Percentiles rank a stretch among this genome's conserved stretches.
These are phyloP conservation scores for Pythium monospermum DNA, from an alignment of 352 stramenopile species.

Conservation along the genomic window DNA sequence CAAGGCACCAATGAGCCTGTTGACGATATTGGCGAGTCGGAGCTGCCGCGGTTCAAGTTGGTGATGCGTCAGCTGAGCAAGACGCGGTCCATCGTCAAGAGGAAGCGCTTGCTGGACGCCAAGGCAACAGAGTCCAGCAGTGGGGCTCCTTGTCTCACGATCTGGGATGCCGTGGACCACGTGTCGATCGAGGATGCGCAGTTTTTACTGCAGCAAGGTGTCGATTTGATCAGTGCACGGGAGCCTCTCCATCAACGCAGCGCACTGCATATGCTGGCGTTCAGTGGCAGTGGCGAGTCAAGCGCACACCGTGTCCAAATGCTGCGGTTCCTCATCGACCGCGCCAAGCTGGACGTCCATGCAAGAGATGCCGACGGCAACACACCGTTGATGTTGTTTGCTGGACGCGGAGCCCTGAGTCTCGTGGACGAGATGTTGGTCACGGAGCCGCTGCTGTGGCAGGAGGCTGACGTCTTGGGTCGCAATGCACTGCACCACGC, in stretches of 20 bases:
- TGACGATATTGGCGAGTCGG: constrained; percentile 47
- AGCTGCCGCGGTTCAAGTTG: constrained; percentile 35
- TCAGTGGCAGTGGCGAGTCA: constrained; percentile 35
- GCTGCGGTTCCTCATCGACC: constrained; percentile 45
- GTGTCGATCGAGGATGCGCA: constrained; percentile 49
- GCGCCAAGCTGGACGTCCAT: constrained; percentile 34
- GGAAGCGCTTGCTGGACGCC: constrained; percentile 27
- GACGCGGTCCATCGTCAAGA: constrained; percentile 40
- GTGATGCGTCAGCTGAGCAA: constrained; percentile 41
- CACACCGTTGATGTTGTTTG: constrained; percentile 52
- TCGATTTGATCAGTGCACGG: constrained; percentile 28
- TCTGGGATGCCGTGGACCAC: constrained; percentile 52
- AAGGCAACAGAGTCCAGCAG: not conserved
- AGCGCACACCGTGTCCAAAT: constrained; percentile 38
- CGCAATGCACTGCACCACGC: constrained; percentile 54
- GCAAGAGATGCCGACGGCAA: constrained; percentile 35
- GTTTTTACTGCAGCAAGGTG: constrained; percentile 43
- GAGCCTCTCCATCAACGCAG: constrained; percentile 41
- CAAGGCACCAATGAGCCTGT: constrained; percentile 17
- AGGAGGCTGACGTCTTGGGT: constrained; percentile 21
- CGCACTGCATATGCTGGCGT: constrained; percentile 53
- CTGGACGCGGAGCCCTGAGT: constrained; percentile 37
- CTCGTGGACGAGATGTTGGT: constrained; percentile 37
- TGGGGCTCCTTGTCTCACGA: constrained; percentile 16
- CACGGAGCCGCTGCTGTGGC: constrained; percentile 24